Evolutionary conservation across 1,139 yeast genomes (phyloP).

Genomic region (Kodamaea suecica): DNA sequence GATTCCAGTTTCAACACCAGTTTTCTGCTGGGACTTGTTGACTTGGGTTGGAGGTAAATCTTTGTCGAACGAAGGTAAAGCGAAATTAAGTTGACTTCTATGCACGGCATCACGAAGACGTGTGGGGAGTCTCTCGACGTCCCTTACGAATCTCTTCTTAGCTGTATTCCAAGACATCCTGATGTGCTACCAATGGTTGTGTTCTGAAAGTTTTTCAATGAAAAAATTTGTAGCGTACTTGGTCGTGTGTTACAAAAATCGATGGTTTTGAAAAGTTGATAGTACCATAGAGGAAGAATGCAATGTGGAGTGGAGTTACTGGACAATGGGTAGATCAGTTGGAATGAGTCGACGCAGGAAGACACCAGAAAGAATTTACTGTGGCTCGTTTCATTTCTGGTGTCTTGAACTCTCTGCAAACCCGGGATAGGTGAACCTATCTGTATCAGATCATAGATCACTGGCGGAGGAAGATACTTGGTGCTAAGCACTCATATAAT

Average conservation of each 20-base stretch:
- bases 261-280: background rate
- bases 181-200: slow-evolving; percentile 1
- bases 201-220: slow-evolving; percentile 6
- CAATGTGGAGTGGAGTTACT: no score
- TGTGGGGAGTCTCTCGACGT: slow-evolving; percentile 32
- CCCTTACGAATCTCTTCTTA: slow-evolving; percentile 37
- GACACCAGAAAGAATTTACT: no score
- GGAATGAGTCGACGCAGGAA: no score
- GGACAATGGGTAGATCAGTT: no score
- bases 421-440: no score
- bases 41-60: slow-evolving; percentile 17
- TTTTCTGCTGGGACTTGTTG: slow-evolving; percentile 28
- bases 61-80: slow-evolving; percentile 38
- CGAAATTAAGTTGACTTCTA: slow-evolving; percentile 19
- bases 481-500: no score
- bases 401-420: no score
- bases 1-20: slow-evolving; percentile 34
- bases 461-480: no score
- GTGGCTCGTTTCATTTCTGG: no score
- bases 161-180: slow-evolving; percentile 40
- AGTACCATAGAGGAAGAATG: background rate
- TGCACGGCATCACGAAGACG: slow-evolving; percentile 28
- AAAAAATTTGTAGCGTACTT: slow-evolving; percentile 6
- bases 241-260: background rate
- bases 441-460: no score